Conservation (phyloP, 1,284 basidiomycete species). For the Trametes hirsuta region DNA sequence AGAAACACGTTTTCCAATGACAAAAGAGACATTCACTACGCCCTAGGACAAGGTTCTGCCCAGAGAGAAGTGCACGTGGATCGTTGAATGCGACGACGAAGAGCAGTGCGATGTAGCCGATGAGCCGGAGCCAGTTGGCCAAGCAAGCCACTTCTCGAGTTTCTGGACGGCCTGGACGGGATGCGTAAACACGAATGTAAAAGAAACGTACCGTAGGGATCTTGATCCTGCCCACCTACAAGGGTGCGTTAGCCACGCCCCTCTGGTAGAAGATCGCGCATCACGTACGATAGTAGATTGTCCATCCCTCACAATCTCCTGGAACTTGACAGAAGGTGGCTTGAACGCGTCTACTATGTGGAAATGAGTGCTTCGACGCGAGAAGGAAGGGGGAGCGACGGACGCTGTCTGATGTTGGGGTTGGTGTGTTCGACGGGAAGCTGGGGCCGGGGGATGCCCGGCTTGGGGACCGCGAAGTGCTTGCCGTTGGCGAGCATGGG, state of each 20-base stretch:
- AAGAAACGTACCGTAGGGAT: constrained; percentile 77
- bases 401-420: constrained; percentile 44
- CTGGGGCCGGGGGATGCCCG: constrained; percentile 37
- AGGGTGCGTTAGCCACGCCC: constrained; percentile 14
- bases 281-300: constrained; percentile 64
- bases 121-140: too few species aligned
- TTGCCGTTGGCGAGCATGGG: constrained; percentile 20
- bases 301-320: constrained; percentile 69
- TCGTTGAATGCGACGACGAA: too few species aligned
- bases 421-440: constrained; percentile 44
- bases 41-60: too few species aligned
- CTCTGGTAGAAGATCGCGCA: constrained; percentile 7
- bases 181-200: neutral
- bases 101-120: too few species aligned
- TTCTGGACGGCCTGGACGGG: neutral
- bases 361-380: constrained; percentile 18
- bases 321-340: constrained; percentile 61
- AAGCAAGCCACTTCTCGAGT: too few species aligned
- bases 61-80: too few species aligned
- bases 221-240: constrained; percentile 88
- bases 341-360: constrained; percentile 36
- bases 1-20: too few species aligned
- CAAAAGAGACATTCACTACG: too few species aligned
- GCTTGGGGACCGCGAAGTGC: constrained; percentile 22
- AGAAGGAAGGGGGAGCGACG: constrained; percentile 28